Conservation (phyloP, 2,329 filamentous ascomycete genomes). For the Colletotrichum aenigma region DNA sequence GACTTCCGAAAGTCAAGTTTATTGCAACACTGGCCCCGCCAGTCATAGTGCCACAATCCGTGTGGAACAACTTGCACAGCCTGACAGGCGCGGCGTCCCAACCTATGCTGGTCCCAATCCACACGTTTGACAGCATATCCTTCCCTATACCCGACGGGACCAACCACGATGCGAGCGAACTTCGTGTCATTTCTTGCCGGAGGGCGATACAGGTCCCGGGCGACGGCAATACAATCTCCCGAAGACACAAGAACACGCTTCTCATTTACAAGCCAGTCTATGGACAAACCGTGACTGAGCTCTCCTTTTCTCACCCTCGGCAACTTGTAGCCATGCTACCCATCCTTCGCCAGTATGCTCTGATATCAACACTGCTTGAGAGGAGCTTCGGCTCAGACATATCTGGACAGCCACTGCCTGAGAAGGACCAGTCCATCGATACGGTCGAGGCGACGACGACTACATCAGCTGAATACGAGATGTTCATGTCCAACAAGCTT, state of each 20-base stretch:
- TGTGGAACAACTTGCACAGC: constrained; percentile 67
- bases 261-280: constrained; percentile 77
- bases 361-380: constrained; percentile 67
- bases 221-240: constrained; percentile 32
- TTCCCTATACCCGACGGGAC: constrained; percentile 57
- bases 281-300: constrained; percentile 66
- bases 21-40: constrained; percentile 77
- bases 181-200: constrained; percentile 56
- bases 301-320: constrained; percentile 79
- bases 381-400: constrained; percentile 54
- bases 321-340: constrained; percentile 79
- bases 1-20: constrained; percentile 75
- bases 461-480: constrained; percentile 34
- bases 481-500: constrained; percentile 29
- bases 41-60: constrained; percentile 68
- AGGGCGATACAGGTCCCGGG: constrained; percentile 50
- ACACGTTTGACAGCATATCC: constrained; percentile 61
- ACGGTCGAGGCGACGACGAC: constrained; percentile 30
- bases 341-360: constrained; percentile 75
- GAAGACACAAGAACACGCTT: constrained; percentile 62
- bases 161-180: constrained; percentile 60
- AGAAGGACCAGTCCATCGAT: constrained; percentile 26
- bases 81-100: constrained; percentile 53
- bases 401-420: constrained; percentile 26
- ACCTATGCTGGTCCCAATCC: constrained; percentile 40